Conservation (phyloP, 768 basidiomycete genomes). For the Cyclocybe aegerita region DNA sequence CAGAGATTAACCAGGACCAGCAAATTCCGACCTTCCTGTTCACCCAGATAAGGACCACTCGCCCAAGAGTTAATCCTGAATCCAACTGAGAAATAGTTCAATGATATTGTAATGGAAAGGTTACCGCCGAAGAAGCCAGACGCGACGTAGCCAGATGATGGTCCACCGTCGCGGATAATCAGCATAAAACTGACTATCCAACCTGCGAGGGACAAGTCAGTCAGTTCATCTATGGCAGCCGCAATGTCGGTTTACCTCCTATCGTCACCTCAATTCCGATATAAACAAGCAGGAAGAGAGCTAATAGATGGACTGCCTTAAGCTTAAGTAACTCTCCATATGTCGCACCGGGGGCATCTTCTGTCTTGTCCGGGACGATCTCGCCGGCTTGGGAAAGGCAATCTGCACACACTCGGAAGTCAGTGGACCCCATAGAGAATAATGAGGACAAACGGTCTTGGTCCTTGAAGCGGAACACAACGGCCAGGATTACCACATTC, state of each 20-base stretch:
- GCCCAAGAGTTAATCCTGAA: constrained; percentile 56
- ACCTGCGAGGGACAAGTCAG: constrained; percentile 28
- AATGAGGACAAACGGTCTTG: constrained; percentile 57
- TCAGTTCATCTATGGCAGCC: constrained; percentile 11
- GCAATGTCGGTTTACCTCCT: constrained; percentile 30
- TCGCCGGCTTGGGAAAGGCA: constrained; percentile 54
- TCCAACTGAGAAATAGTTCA: not conserved
- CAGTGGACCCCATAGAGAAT: not conserved
- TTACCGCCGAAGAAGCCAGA: constrained; percentile 50
- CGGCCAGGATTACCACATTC: constrained; percentile 50
- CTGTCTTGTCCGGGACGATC: constrained; percentile 29
- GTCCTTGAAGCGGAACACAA: constrained; percentile 62
- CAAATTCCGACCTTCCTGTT: constrained; percentile 28
- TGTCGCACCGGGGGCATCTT: constrained; percentile 30
- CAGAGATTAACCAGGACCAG: not conserved
- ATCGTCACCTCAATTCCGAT: constrained; percentile 66
- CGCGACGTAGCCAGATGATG: constrained; percentile 48
- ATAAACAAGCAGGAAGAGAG: constrained; percentile 61
- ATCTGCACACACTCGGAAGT: constrained; percentile 30
- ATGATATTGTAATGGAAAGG: not conserved
- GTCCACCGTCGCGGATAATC: constrained; percentile 32
- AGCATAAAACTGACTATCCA: constrained; percentile 67
- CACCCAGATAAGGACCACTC: constrained; percentile 51
- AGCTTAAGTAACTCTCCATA: constrained; percentile 46
- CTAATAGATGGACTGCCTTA: constrained; percentile 57